phyloP scores from a whole-genome alignment of 208 protist genomes.

The Crithidia bombi region DNA sequence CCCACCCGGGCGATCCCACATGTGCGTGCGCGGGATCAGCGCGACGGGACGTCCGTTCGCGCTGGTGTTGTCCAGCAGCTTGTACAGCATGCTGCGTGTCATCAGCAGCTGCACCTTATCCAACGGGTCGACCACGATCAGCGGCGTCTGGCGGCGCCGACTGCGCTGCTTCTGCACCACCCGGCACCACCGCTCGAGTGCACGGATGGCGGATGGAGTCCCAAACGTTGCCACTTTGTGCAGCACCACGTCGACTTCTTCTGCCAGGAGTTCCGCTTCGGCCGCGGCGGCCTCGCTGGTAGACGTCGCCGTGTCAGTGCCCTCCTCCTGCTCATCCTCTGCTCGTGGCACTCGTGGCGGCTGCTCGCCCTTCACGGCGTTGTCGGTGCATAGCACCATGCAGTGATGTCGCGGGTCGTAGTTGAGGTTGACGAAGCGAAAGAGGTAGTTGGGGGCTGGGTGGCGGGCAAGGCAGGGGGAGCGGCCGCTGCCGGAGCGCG shows the following conservation, averaged over 20 bases:
- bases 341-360: background rate
- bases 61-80: conserved; percentile 44
- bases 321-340: background rate
- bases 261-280: conserved; percentile 5
- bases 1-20: conserved; percentile 35
- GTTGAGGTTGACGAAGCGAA: conserved; percentile 62
- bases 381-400: conserved; percentile 39
- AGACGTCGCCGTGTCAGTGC: background rate
- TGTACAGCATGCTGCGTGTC: conserved; percentile 53
- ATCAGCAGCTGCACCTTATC: conserved; percentile 57
- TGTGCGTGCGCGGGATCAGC: conserved; percentile 63
- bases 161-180: conserved; percentile 22
- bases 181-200: conserved; percentile 57
- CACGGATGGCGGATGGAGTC: conserved; percentile 34
- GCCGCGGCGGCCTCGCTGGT: conserved; percentile 3
- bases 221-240: conserved; percentile 83
- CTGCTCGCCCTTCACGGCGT: conserved; percentile 11
- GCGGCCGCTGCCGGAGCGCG: background rate
- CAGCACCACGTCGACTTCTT: conserved; percentile 69
- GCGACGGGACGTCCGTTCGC: conserved; percentile 27
- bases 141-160: conserved; percentile 27
- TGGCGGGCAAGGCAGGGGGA: background rate
- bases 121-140: conserved; percentile 71
- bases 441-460: conserved; percentile 5
- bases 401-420: conserved; percentile 46